Conservation (phyloP, 2,329 filamentous ascomycete genomes). For the Cytospora leucostoma region DNA sequence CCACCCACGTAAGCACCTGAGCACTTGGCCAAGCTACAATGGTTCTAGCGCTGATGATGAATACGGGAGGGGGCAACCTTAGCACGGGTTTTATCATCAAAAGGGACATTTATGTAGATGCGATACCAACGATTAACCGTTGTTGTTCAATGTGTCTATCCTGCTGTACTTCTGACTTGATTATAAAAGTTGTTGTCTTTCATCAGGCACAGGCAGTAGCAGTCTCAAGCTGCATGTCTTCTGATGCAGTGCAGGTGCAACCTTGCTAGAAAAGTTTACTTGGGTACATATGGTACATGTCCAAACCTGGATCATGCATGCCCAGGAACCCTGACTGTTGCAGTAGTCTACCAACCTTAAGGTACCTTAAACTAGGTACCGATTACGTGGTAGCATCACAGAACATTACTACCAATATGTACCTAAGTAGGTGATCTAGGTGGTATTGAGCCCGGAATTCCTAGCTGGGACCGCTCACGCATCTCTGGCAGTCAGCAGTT, state of each 20-base stretch:
- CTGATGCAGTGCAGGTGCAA: not conserved
- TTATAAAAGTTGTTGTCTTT: too few relatives aligned
- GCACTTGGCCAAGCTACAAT: not conserved
- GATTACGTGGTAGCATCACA: too few relatives aligned
- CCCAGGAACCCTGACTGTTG: not conserved
- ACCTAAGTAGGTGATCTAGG: too few relatives aligned
- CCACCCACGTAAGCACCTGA: not conserved
- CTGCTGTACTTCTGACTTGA: too few relatives aligned
- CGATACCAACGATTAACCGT: not conserved
- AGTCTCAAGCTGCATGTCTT: not conserved
- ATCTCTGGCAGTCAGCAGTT: too few relatives aligned
- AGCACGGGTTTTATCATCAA: not conserved
- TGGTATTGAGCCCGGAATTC: too few relatives aligned
- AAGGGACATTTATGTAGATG: not conserved
- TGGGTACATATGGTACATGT: not conserved
- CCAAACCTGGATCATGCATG: not conserved
- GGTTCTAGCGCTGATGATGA: slow-evolving; percentile 3
- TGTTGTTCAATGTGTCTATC: not conserved
- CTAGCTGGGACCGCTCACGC: too few relatives aligned
- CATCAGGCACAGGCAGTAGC: not conserved
- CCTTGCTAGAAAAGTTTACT: not conserved
- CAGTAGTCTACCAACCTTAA: too few relatives aligned
- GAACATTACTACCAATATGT: too few relatives aligned
- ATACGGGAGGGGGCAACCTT: not conserved
- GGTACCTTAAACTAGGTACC: too few relatives aligned